Percentiles rank a stretch among this genome's conserved stretches.
Evolutionary conservation across 2,329 filamentous ascomycete genomes (phyloP).

Genomic region (Exophiala xenobiotica): DNA sequence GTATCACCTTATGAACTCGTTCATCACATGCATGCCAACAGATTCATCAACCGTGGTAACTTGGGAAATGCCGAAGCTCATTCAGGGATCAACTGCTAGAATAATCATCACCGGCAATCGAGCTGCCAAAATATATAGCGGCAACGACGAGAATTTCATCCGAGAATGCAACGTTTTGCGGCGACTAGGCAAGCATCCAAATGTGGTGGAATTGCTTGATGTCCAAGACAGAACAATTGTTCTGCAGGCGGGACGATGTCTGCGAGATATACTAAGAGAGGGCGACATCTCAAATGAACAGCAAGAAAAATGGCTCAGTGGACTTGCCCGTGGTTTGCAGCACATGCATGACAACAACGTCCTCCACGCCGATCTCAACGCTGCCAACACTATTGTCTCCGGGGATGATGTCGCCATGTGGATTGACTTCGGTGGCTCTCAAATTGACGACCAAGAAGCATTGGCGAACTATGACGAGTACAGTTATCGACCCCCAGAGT

Average conservation of each 20-base stretch:
- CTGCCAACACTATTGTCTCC: constrained; percentile 3
- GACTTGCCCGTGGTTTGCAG: constrained; percentile 4
- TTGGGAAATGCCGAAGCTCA: no score
- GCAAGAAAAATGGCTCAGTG: not conserved
- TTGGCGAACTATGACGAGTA: constrained; percentile 4
- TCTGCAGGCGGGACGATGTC: constrained; percentile 4
- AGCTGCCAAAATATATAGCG: not conserved
- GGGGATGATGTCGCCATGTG: constrained; percentile 3
- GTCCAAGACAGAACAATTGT: not conserved
- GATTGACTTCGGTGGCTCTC: constrained; percentile 4
- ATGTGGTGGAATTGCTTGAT: not conserved
- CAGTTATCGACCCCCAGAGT: constrained; percentile 4
- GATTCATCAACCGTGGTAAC: no score
- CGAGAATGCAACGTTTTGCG: not conserved
- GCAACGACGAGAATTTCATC: not conserved
- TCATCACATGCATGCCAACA: no score
- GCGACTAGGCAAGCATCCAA: constrained; percentile 4
- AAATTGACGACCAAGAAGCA: not conserved
- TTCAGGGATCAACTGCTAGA: no score
- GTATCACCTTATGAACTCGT: no score
- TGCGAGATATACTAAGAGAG: not conserved
- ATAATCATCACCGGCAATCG: not conserved
- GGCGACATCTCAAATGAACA: not conserved
- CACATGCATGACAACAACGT: constrained; percentile 1
- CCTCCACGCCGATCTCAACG: constrained; percentile 5